Base-by-base conservation (phyloP, 2,329 filamentous ascomycete genomes). In the Epichloe sibirici region DNA sequence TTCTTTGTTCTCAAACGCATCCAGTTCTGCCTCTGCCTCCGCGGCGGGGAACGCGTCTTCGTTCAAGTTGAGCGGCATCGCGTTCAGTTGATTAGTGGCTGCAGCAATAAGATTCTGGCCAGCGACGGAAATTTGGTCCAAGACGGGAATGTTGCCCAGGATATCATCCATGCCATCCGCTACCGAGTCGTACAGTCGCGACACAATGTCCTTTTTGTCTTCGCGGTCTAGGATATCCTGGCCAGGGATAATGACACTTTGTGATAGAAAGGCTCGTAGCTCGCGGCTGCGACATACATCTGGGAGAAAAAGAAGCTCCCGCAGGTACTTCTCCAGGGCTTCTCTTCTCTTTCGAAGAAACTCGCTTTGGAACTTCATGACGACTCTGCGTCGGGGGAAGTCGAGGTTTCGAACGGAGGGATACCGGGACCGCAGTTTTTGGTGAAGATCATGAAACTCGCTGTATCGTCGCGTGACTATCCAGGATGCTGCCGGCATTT, bases 141-240 rank as follows among this genome's bases (percentile, higher is more conserved):
- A 77, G 0, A 96, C 90, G 1, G 93, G 89, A 44, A 97, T 91
- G 64, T 95, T 97, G 52, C 93, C 93, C 3, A 98, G 74, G 51
- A 98, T 94, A 61, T 98, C 93, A 65, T 98, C 93, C 85, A 98
- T 94, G 37, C 94, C 93, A 64, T 98, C 93, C 0, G 91, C 88
- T 23, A 98, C 91, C 0, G 91, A 97, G 65, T 94, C 94, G 70
- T 97, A 98, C 47, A 98, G 82, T 4, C 93, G 83, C 0, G 88
- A 90, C 57, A 98, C 93, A 66, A 98, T 90, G 65, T 97, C 88
- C 65, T 79, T 85, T 67, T 86, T 87, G 61, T 81, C 81, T 51
- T 85, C 81, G 6, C 73, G 75, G 49, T 77, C 77, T 48, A 80
- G 68, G 28, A 76, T 59, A 51, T 79, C 72, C 52, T 82, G 77